Evolutionary conservation across 192 early-diverging fungal genomes (phyloP).

Genomic region (Thamnidium elegans): DNA sequence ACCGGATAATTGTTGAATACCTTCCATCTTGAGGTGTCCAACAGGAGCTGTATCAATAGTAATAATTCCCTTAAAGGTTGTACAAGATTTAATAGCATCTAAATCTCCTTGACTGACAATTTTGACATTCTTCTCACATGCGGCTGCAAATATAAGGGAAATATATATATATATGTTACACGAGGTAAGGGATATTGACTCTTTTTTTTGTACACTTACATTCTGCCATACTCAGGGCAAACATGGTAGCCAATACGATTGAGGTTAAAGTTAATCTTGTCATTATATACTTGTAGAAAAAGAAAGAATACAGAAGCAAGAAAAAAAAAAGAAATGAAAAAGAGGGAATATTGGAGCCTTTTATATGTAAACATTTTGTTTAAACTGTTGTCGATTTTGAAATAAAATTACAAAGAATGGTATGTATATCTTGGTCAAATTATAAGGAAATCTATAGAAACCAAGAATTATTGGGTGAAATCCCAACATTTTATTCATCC

Average conservation of each 20-base stretch:
- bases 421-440: neutral
- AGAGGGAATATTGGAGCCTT: neutral
- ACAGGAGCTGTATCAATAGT: conserved; percentile 13
- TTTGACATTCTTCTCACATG: neutral
- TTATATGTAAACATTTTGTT: neutral
- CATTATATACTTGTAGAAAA: neutral
- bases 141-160: neutral
- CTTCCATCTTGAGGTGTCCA: conserved; percentile 14
- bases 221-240: conserved; percentile 1
- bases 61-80: conserved; percentile 26
- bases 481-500: neutral
- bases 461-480: neutral
- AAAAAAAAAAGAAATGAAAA: neutral
- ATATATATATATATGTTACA: too few relatives aligned
- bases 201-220: conserved; percentile 12
- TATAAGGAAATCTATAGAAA: neutral
- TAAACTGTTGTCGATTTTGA: conserved; percentile 4
- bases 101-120: conserved; percentile 25
- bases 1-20: conserved; percentile 25
- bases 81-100: conserved; percentile 24
- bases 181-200: neutral
- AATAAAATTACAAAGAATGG: conserved; percentile 4
- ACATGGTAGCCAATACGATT: conserved; percentile 6
- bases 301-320: neutral
- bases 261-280: conserved; percentile 12